Evolutionary conservation across 768 basidiomycete genomes (phyloP).

Genomic region (Lentinula sp.): DNA sequence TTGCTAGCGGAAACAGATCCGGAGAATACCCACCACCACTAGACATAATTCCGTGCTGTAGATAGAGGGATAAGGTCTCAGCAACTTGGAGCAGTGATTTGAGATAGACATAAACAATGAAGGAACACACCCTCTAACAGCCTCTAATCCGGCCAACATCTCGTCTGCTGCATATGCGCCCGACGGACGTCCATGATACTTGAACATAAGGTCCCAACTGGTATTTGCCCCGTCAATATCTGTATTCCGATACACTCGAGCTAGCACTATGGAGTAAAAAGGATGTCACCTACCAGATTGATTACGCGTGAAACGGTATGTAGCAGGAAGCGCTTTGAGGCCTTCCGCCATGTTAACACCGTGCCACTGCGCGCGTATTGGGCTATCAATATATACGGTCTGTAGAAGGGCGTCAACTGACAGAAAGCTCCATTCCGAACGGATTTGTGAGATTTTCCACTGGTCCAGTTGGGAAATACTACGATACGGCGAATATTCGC

Average conservation of each 20-base stretch:
- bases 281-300: constrained; percentile 32
- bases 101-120: background rate
- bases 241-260: constrained; percentile 9
- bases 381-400: background rate
- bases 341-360: constrained; percentile 57
- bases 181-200: constrained; percentile 52
- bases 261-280: background rate
- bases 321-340: constrained; percentile 48
- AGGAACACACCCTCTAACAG: constrained; percentile 36
- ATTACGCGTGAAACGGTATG: constrained; percentile 50
- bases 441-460: constrained; percentile 8
- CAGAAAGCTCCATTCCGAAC: constrained; percentile 6
- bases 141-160: constrained; percentile 47
- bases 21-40: constrained; percentile 34
- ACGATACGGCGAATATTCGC: too few species aligned
- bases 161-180: constrained; percentile 54
- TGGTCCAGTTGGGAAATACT: constrained; percentile 6
- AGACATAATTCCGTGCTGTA: constrained; percentile 47
- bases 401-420: background rate
- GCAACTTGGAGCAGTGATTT: background rate
- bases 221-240: constrained; percentile 44
- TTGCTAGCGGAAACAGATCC: background rate
- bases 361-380: constrained; percentile 34
- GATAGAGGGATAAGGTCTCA: background rate
- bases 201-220: constrained; percentile 51